Evolutionary conservation across 495 filamentous ascomycete species (phyloP).

Genomic region (Penicillium arizonense): DNA sequence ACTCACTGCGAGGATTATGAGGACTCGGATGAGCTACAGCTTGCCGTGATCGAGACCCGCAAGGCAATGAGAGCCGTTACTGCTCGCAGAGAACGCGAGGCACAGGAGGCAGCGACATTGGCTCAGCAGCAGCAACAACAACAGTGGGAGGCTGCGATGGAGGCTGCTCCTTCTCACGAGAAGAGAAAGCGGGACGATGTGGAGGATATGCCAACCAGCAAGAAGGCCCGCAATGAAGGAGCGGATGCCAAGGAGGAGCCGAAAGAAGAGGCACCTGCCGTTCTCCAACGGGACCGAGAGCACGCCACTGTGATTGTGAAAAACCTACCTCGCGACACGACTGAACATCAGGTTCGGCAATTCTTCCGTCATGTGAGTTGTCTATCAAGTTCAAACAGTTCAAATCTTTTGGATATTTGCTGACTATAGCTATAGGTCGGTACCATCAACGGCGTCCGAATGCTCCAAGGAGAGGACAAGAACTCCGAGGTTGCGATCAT

Average conservation of each 20-base stretch:
- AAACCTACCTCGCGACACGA: constrained; percentile 66
- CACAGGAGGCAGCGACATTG: constrained; percentile 48
- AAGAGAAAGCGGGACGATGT: constrained; percentile 76
- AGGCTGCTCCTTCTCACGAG: constrained; percentile 32
- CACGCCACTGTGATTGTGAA: constrained; percentile 80
- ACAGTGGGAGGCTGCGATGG: constrained; percentile 19
- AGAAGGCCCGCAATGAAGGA: constrained; percentile 3
- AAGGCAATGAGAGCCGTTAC: constrained; percentile 60
- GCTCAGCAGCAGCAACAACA: constrained; percentile 35
- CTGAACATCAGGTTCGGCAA: constrained; percentile 71
- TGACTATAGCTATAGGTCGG: constrained; percentile 55
- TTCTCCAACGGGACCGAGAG: constrained; percentile 78
- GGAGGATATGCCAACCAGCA: constrained; percentile 6
- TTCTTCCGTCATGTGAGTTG: constrained; percentile 78
- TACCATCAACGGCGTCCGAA: constrained; percentile 70
- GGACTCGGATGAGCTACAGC: constrained; percentile 65
- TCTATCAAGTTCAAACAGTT: neutral
- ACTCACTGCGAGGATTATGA: constrained; percentile 89
- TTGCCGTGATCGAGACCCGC: constrained; percentile 66
- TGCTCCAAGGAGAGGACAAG: constrained; percentile 55
- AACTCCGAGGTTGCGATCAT: constrained; percentile 69
- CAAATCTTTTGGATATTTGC: constrained; percentile 1
- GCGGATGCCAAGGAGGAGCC: constrained; percentile 54
- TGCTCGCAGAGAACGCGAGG: constrained; percentile 67
- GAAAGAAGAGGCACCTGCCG: constrained; percentile 39